Percentiles rank a stretch among this genome's conserved stretches.
Evolutionary conservation across 1,284 basidiomycete genomes (phyloP).

Genomic region (Prillingera fragicola): DNA sequence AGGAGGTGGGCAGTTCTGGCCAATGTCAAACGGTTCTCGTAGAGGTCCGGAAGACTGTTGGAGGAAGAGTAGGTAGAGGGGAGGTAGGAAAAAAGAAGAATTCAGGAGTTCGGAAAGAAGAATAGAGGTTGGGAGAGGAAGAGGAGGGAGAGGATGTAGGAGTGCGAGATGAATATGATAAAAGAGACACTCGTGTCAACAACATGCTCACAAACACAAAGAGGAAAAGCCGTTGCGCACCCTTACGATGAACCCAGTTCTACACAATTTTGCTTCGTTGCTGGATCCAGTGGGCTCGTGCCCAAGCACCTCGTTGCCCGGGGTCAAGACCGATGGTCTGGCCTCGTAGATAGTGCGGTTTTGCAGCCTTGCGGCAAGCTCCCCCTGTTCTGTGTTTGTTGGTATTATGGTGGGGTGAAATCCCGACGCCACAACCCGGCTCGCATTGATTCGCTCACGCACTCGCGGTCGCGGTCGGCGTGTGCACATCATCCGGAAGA

Average conservation of each 20-base stretch:
- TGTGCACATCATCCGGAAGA: slow-evolving; percentile 8
- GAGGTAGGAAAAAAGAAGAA: slow-evolving; percentile 7
- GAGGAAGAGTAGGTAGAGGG: slow-evolving; percentile 1
- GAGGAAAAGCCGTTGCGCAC: slow-evolving; percentile 14
- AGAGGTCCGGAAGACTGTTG: slow-evolving; percentile 22
- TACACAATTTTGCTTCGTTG: neutral
- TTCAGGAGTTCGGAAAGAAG: slow-evolving; percentile 5
- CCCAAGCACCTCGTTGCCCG: no score
- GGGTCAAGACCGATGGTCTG: neutral
- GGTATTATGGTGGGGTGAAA: neutral
- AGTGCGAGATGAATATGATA: slow-evolving; percentile 1
- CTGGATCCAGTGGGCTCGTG: slow-evolving; percentile 10
- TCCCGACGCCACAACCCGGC: slow-evolving; percentile 26
- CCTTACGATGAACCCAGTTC: slow-evolving; percentile 20
- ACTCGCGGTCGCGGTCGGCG: slow-evolving; percentile 10
- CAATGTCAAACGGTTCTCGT: slow-evolving; percentile 18
- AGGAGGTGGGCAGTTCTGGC: slow-evolving; percentile 17
- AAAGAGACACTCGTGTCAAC: slow-evolving; percentile 19
- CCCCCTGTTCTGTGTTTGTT: neutral
- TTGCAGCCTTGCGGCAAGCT: no score
- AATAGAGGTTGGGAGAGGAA: slow-evolving; percentile 5
- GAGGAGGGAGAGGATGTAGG: neutral
- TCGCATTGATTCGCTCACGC: slow-evolving; percentile 19
- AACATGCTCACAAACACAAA: slow-evolving; percentile 13
- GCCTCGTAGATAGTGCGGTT: no score